phyloP scores from a whole-genome alignment of 257 asterid genomes.

The Anisodus tanguticus region DNA sequence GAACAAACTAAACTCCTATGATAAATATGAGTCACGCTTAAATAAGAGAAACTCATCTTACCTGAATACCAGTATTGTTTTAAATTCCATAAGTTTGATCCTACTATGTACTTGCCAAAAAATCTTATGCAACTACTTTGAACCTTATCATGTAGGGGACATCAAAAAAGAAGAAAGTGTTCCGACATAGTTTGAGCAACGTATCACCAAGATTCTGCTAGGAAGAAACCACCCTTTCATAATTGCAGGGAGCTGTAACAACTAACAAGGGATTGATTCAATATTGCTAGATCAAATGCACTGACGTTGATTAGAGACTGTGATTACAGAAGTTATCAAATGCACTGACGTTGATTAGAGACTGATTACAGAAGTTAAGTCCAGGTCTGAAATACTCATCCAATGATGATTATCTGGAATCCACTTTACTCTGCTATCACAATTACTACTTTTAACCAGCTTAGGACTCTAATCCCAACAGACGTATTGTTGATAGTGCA shows the following conservation, averaged over 20 bases:
- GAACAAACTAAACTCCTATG: background rate
- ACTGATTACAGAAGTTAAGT: background rate
- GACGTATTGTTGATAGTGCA: background rate
- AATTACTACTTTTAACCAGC: background rate
- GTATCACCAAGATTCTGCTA: slow-evolving; percentile 1
- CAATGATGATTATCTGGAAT: background rate
- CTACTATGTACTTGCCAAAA: background rate
- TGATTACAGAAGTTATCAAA: background rate
- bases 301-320: background rate
- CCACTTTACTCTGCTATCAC: background rate
- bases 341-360: background rate
- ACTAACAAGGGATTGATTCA: background rate
- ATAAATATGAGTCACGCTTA: background rate
- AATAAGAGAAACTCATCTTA: background rate
- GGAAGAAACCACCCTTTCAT: background rate
- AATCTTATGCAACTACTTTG: background rate
- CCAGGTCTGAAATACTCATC: background rate
- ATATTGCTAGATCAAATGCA: background rate
- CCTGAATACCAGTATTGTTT: background rate
- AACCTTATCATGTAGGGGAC: slow-evolving; percentile 12
- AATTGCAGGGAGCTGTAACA: background rate
- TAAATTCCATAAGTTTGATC: background rate
- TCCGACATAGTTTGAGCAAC: background rate
- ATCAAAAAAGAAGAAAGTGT: slow-evolving; percentile 13
- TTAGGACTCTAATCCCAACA: background rate